phyloP scores from a whole-genome alignment of 1,284 basidiomycete genomes.

The Omphalotus olearius region DNA sequence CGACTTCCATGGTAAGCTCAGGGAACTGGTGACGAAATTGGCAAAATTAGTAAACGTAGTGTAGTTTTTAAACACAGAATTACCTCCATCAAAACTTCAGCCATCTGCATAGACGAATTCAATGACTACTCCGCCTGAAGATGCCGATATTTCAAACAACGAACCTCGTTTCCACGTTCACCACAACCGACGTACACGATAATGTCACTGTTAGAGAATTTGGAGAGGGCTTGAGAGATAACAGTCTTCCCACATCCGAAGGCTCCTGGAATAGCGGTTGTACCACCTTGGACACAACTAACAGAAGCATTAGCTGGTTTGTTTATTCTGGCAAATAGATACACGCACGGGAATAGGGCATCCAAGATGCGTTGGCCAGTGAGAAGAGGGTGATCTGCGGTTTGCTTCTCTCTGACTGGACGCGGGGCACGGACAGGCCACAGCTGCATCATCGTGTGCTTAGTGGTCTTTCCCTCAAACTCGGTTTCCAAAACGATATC shows the following conservation, averaged over 20 bases:
- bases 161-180: constrained; percentile 85
- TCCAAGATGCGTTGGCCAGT: constrained; percentile 98
- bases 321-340: background rate
- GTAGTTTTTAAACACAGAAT: constrained; percentile 20
- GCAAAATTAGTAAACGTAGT: background rate
- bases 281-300: constrained; percentile 96
- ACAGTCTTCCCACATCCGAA: constrained; percentile 99
- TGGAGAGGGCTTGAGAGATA: constrained; percentile 95
- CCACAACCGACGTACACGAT: constrained; percentile 99
- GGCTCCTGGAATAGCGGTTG: constrained; percentile 98
- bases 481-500: constrained; percentile 97
- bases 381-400: constrained; percentile 87
- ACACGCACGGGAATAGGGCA: constrained; percentile 88
- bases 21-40: constrained; percentile 70
- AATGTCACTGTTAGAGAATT: constrained; percentile 99
- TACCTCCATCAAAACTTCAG: constrained; percentile 94
- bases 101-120: constrained; percentile 64
- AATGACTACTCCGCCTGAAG: background rate
- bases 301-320: constrained; percentile 8
- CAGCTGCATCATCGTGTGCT: constrained; percentile 95
- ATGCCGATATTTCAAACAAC: constrained; percentile 16
- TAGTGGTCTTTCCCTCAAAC: constrained; percentile 92
- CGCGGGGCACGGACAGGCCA: constrained; percentile 99
- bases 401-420: constrained; percentile 92
- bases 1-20: constrained; percentile 86